A percentile compares a stretch with the other conserved stretches of the same genome.
Evolutionary conservation across 345 rosid genomes (phyloP).

Genomic region (Rhizophora mangle): DNA sequence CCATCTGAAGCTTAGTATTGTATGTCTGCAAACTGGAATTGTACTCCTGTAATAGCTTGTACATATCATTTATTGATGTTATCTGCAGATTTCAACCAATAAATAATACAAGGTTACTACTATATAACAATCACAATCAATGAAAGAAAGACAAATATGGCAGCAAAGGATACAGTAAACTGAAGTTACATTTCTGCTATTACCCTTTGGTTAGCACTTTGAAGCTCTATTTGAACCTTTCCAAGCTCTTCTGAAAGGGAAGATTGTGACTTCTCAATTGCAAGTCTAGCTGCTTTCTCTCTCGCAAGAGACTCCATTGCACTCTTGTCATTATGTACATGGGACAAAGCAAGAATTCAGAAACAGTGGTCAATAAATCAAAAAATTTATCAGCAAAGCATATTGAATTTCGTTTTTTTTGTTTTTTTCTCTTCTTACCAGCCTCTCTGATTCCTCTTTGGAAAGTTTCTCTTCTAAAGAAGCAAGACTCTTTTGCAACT

Average conservation of each 20-base stretch:
- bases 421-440: conserved; percentile 44
- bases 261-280: conserved; percentile 63
- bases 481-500: conserved; percentile 71
- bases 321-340: conserved; percentile 38
- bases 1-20: conserved; percentile 91
- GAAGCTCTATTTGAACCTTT: conserved; percentile 81
- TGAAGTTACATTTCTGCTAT: conserved; percentile 18
- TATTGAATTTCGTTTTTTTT: neutral
- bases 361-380: conserved; percentile 3
- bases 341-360: conserved; percentile 6
- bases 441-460: conserved; percentile 80
- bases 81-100: conserved; percentile 48
- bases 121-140: neutral
- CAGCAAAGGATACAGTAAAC: neutral
- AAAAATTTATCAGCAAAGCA: conserved; percentile 6
- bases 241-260: conserved; percentile 75
- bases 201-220: conserved; percentile 93
- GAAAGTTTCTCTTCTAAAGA: conserved; percentile 71
- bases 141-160: neutral
- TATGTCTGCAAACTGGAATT: conserved; percentile 92
- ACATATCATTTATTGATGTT: conserved; percentile 89
- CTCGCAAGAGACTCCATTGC: conserved; percentile 69
- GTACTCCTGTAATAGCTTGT: conserved; percentile 89
- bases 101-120: conserved; percentile 1
- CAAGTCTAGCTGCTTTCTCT: conserved; percentile 75